phyloP scores from a whole-genome alignment of 306 rosid species.

The Corylus avellana region DNA sequence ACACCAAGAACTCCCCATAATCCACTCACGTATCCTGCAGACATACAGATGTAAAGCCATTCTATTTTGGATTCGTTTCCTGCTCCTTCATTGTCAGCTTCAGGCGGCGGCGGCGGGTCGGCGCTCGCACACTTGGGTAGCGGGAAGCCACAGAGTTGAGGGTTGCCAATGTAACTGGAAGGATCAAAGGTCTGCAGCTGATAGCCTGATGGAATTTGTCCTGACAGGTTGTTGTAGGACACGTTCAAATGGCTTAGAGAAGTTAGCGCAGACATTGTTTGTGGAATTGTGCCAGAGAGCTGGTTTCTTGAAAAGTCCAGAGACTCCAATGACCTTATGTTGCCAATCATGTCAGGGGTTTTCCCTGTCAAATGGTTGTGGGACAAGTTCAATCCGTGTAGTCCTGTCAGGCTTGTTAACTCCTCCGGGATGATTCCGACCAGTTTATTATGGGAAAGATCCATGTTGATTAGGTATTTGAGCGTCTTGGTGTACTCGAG shows the following conservation, averaged over 20 bases:
- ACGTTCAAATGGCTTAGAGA: conserved; percentile 27
- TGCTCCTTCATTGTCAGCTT: neutral
- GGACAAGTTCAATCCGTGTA: conserved; percentile 37
- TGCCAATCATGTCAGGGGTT: conserved; percentile 27
- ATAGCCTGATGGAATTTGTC: conserved; percentile 32
- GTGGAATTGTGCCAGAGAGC: conserved; percentile 35
- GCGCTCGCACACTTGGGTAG: conserved; percentile 2
- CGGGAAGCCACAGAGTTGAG: conserved; percentile 33
- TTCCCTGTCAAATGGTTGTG: conserved; percentile 23
- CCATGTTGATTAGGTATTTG: conserved; percentile 29
- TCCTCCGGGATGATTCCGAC: conserved; percentile 30
- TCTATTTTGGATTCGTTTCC: neutral
- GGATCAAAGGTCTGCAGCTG: conserved; percentile 32
- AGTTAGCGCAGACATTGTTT: conserved; percentile 18
- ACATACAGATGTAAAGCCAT: conserved; percentile 16
- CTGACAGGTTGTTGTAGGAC: conserved; percentile 32
- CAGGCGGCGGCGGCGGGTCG: neutral
- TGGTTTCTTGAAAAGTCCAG: conserved; percentile 40
- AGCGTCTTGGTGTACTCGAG: conserved; percentile 31
- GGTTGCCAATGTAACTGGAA: conserved; percentile 29
- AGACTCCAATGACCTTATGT: conserved; percentile 24
- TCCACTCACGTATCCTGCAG: conserved; percentile 11
- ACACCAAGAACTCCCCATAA: conserved; percentile 16
- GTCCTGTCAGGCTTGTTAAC: conserved; percentile 25
- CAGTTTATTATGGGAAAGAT: conserved; percentile 39